Conservation (phyloP, 768 basidiomycete species). For the Collybiopsis luxurians region DNA sequence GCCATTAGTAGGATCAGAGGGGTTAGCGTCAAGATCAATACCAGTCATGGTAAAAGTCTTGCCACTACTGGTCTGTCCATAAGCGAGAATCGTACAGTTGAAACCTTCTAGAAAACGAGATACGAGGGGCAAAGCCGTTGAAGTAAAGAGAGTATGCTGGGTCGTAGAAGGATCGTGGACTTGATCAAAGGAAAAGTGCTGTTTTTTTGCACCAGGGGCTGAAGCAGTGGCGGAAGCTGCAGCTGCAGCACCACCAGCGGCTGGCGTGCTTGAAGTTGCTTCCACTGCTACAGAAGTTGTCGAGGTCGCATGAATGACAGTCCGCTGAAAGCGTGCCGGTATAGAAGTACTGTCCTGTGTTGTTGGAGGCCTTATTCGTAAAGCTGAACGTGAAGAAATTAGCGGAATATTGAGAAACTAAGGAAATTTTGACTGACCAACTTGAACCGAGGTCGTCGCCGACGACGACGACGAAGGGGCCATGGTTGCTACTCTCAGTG, state of each 20-base stretch:
- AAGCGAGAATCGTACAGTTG: constrained; percentile 97
- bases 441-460: constrained; percentile 89
- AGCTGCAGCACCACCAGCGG: constrained; percentile 50
- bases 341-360: constrained; percentile 81
- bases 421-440: constrained; percentile 58
- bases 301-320: constrained; percentile 77
- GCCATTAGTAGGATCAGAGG: constrained; percentile 73
- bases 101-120: constrained; percentile 89
- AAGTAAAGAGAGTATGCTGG: constrained; percentile 83
- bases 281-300: constrained; percentile 83
- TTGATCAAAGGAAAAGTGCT: constrained; percentile 90
- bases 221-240: constrained; percentile 36
- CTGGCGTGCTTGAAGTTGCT: constrained; percentile 49
- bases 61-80: constrained; percentile 95
- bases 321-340: constrained; percentile 91
- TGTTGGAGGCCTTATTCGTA: constrained; percentile 89
- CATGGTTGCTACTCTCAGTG: constrained; percentile 6
- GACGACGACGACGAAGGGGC: constrained; percentile 65
- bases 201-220: constrained; percentile 65
- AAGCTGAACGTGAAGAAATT: constrained; percentile 43
- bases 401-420: neutral
- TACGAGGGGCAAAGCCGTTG: constrained; percentile 82
- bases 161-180: constrained; percentile 85
- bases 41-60: constrained; percentile 99
- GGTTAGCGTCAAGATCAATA: constrained; percentile 84